Percentiles rank a stretch among this genome's conserved stretches.
Evolutionary conservation across 2,329 filamentous ascomycete genomes (phyloP).

Genomic region (Talaromyces funiculosus): DNA sequence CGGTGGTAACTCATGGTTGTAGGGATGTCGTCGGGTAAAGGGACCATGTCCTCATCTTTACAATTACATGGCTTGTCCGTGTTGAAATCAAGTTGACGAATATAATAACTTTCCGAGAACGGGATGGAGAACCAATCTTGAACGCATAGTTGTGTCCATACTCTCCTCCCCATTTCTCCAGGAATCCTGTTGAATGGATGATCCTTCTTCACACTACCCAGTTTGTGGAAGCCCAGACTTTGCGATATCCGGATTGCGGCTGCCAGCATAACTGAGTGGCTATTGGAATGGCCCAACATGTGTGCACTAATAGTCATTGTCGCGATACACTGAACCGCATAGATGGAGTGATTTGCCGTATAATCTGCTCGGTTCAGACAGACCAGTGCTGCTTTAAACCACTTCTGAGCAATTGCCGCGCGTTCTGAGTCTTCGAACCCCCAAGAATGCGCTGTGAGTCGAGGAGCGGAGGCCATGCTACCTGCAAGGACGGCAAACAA

Average conservation of each 20-base stretch:
- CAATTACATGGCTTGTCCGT: conserved; percentile 29
- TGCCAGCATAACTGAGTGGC: conserved; percentile 42
- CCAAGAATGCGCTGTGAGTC: conserved; percentile 34
- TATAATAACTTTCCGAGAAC: conserved; percentile 35
- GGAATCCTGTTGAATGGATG: too few relatives aligned
- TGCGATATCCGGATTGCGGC: conserved; percentile 45
- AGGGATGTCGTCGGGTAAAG: neutral
- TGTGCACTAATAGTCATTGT: conserved; percentile 48
- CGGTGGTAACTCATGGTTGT: conserved; percentile 18
- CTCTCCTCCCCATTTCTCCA: conserved; percentile 33
- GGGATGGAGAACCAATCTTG: conserved; percentile 35
- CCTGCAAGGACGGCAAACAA: conserved; percentile 43
- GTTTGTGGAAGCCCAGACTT: conserved; percentile 42
- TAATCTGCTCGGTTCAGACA: conserved; percentile 46
- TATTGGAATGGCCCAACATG: conserved; percentile 45
- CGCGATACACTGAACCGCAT: conserved; percentile 44
- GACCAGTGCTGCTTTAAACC: conserved; percentile 43
- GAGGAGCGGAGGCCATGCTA: conserved; percentile 39
- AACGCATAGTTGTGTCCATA: conserved; percentile 36
- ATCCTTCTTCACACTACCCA: conserved; percentile 22
- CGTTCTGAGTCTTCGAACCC: conserved; percentile 42
- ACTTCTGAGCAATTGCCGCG: conserved; percentile 37
- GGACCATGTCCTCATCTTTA: conserved; percentile 24
- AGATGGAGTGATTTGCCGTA: conserved; percentile 39
- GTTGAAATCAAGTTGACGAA: conserved; percentile 32